These are phyloP conservation scores for Echium plantagineum DNA, from an alignment of 257 asterid species.

Conservation along the genomic window DNA sequence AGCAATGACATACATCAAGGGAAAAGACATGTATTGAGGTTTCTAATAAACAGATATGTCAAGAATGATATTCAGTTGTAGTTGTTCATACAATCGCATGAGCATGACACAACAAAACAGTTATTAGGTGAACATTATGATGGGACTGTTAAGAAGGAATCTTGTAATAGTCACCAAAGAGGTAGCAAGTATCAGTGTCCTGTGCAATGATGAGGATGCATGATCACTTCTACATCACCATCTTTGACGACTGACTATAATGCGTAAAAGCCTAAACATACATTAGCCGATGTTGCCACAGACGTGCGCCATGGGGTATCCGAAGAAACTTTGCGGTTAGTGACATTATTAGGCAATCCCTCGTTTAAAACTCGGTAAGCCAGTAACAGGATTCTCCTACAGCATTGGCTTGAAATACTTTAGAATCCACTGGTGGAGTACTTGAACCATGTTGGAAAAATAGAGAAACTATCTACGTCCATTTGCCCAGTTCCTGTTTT, in stretches of 20 bases:
- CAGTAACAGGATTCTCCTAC: not conserved
- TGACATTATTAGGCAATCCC: slow-evolving; percentile 4
- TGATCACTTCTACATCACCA: not conserved
- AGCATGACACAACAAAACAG: not conserved
- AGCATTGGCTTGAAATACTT: slow-evolving; percentile 9
- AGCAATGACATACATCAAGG: not conserved
- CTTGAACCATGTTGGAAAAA: slow-evolving; percentile 9
- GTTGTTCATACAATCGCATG: not conserved
- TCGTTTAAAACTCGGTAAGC: slow-evolving; percentile 1
- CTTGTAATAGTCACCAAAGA: slow-evolving; percentile 4
- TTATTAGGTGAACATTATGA: not conserved
- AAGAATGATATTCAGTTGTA: not conserved
- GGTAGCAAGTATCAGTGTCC: slow-evolving; percentile 5
- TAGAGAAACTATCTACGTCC: slow-evolving; percentile 38
- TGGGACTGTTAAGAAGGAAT: not conserved
- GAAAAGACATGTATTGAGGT: too few species aligned
- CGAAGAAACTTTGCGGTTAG: slow-evolving; percentile 7
- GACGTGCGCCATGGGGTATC: slow-evolving; percentile 6
- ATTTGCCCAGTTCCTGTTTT: slow-evolving; percentile 45
- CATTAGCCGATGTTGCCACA: not conserved
- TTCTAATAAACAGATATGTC: not conserved
- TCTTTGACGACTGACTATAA: slow-evolving; percentile 7
- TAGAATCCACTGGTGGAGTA: slow-evolving; percentile 11
- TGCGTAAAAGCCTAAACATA: slow-evolving; percentile 3
- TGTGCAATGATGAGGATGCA: not conserved